phyloP scores from a whole-genome alignment of 257 asterid genomes.

The Fraxinus americana region DNA sequence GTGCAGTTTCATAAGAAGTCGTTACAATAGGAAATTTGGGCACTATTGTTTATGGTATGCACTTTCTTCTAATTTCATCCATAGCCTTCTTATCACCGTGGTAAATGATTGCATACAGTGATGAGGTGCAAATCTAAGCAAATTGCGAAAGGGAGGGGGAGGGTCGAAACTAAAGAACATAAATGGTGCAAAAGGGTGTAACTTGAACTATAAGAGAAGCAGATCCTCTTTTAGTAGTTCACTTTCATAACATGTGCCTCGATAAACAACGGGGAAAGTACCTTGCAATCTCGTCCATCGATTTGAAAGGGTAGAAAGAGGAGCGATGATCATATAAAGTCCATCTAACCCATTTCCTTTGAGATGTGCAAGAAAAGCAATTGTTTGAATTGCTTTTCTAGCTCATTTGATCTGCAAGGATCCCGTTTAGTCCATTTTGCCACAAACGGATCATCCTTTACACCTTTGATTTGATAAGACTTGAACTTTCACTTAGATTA shows the following conservation, averaged over 20 bases:
- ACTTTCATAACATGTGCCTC: background rate
- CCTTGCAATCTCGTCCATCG: constrained; percentile 87
- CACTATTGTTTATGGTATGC: constrained; percentile 86
- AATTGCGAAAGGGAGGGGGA: background rate
- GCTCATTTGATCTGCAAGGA: constrained; percentile 99
- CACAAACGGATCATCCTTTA: constrained; percentile 96
- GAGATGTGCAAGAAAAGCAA: constrained; percentile 93
- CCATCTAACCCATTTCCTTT: constrained; percentile 96
- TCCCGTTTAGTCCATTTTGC: constrained; percentile 99
- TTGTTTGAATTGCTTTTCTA: constrained; percentile 94
- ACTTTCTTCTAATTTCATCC: constrained; percentile 68
- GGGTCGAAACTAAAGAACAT: constrained; percentile 11
- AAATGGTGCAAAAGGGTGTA: background rate
- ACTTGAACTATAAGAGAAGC: constrained; percentile 15
- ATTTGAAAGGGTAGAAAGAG: constrained; percentile 94
- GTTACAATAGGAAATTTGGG: constrained; percentile 84
- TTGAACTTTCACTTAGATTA: constrained; percentile 94
- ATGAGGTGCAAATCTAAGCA: constrained; percentile 76
- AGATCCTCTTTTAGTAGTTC: constrained; percentile 8
- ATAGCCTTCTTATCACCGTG: constrained; percentile 79
- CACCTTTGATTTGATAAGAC: constrained; percentile 91
- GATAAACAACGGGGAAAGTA: constrained; percentile 27
- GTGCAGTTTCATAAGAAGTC: constrained; percentile 90
- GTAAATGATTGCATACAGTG: constrained; percentile 72
- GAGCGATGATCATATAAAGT: constrained; percentile 92